Evolutionary conservation across 345 rosid species (phyloP).

Genomic region (Populus nigra): DNA sequence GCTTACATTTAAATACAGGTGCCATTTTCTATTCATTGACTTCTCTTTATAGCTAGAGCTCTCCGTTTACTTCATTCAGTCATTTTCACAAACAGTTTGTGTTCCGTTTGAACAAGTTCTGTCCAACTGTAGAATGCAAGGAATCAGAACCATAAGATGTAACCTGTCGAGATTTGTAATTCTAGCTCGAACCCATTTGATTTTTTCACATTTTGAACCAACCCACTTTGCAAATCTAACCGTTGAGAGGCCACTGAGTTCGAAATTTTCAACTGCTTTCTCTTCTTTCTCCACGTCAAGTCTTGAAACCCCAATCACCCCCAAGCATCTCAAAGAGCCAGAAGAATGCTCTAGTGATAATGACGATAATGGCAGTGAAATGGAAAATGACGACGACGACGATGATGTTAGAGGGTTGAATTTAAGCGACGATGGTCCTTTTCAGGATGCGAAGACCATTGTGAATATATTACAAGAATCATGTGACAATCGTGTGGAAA

Average conservation of each 20-base stretch:
- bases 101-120: neutral
- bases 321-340: neutral
- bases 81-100: constrained; percentile 38
- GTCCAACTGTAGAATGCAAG: constrained; percentile 23
- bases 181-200: constrained; percentile 13
- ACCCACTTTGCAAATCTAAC: constrained; percentile 8
- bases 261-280: constrained; percentile 12
- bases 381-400: constrained; percentile 29
- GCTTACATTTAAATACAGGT: neutral
- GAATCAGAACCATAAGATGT: constrained; percentile 27
- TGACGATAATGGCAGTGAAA: constrained; percentile 19
- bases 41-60: neutral
- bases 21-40: no score
- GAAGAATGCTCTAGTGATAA: neutral
- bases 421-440: constrained; percentile 25
- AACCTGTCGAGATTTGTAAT: neutral
- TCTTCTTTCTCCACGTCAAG: constrained; percentile 28
- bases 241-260: constrained; percentile 6
- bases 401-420: constrained; percentile 13
- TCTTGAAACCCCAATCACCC: constrained; percentile 14
- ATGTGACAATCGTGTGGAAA: constrained; percentile 35
- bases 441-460: constrained; percentile 42
- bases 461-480: constrained; percentile 40
- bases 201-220: constrained; percentile 1
- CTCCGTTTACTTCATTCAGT: constrained; percentile 15